phyloP scores from a whole-genome alignment of 129 eudicot species.

The Ambrosia artemisiifolia region DNA sequence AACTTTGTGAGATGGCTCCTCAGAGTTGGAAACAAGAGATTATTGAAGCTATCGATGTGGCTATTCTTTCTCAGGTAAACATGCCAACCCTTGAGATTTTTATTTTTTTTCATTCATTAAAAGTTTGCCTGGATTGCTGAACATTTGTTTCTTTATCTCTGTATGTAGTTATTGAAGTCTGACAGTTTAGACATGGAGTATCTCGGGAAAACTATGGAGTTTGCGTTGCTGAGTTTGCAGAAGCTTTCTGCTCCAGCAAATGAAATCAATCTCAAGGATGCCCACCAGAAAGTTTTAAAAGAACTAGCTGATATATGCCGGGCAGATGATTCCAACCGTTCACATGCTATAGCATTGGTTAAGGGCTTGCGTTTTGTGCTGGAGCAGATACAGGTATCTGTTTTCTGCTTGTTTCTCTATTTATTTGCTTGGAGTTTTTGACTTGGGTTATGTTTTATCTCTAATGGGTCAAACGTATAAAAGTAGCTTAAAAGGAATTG shows the following conservation, averaged over 20 bases:
- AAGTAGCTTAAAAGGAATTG: not conserved
- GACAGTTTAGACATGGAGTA: slow-evolving; percentile 71
- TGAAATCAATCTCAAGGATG: slow-evolving; percentile 53
- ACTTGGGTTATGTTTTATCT: not conserved
- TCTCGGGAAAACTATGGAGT: slow-evolving; percentile 75
- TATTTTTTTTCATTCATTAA: not conserved
- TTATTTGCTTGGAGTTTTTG: not conserved
- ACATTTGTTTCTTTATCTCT: not conserved
- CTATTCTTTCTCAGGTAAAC: slow-evolving; percentile 70
- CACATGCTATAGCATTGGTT: slow-evolving; percentile 57
- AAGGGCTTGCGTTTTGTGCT: slow-evolving; percentile 87
- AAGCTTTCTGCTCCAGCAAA: slow-evolving; percentile 95
- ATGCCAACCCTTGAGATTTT: not conserved
- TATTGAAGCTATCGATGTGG: slow-evolving; percentile 70
- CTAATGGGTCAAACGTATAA: not conserved
- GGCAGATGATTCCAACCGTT: slow-evolving; percentile 46
- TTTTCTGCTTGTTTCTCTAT: not conserved
- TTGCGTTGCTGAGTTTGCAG: slow-evolving; percentile 67
- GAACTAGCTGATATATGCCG: slow-evolving; percentile 63
- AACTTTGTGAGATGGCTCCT: slow-evolving; percentile 86
- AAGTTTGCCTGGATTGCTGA: slow-evolving; percentile 6
- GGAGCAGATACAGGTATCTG: slow-evolving; percentile 72
- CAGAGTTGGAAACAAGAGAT: slow-evolving; percentile 86
- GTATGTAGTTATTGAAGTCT: slow-evolving; percentile 55
- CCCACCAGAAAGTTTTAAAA: slow-evolving; percentile 58